Evolutionary conservation across 768 basidiomycete genomes (phyloP), one percentile per base, ranked within the genome.

Genomic region (Tricholoma flavovirens): DNA sequence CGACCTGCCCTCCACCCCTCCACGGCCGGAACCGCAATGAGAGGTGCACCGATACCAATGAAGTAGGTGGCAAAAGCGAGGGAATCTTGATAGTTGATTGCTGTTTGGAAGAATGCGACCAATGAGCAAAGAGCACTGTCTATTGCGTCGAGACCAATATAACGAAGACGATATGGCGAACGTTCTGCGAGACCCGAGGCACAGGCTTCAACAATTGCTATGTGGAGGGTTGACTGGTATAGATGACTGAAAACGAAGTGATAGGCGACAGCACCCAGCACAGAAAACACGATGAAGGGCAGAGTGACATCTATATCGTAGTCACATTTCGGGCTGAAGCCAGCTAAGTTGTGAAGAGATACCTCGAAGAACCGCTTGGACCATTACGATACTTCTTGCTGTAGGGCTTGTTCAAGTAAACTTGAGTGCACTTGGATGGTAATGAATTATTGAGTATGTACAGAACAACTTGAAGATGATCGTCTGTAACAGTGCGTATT

Each of bases 81-180:
- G 11, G 69, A 66, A 21, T 66, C 66, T 10, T 62, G 50, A 0
- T 61, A 66, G 8, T 67, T 60, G 56, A 82, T 69, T 21, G 72
- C 68, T 36, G 65, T 66, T 33, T 82, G 76, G 65, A 83, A 84
- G 64, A 83, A 74, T 0, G 66, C 58, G 46, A 82, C 76, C 36
- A 83, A 46, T 10, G 64, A 61, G 52, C 82, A 84, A 9, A 84
- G 62, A 7, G 56, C 4, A 10, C 43, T 30, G 59, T 84, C 79
- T n/a, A 75, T 29, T 4, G 51, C 43, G n/a, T 61, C 36, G 12
- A 69, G 38, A 4, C 73, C 71, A 15, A 77, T 78, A 63, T 79
- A 80, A 2, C 64, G 49, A 11, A 81, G 62, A 12, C 68, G 71
- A 59, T 73, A 76, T 9, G 74, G 70, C 14, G 61, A 62, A 43